A percentile compares a stretch with the other conserved stretches of the same genome.
Conservation (phyloP, 163 green algal species). For the Smithsoniella earleae region DNA sequence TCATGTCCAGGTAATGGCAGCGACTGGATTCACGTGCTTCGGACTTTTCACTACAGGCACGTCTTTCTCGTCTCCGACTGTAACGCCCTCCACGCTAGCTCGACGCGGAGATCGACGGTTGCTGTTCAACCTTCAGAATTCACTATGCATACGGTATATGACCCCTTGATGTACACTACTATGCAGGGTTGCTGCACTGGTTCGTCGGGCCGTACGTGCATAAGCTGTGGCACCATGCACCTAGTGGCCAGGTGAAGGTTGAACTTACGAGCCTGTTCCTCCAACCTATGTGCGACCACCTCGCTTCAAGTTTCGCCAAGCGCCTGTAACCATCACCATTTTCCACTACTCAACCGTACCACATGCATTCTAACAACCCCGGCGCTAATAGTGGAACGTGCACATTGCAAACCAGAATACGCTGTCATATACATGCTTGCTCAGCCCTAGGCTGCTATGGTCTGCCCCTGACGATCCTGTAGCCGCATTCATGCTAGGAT, state of each 20-base stretch:
- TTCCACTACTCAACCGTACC: too few relatives aligned
- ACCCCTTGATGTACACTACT: neutral
- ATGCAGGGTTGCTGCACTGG: constrained; percentile 53
- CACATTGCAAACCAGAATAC: too few relatives aligned
- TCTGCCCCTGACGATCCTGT: too few relatives aligned
- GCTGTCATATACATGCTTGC: too few relatives aligned
- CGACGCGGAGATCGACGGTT: neutral
- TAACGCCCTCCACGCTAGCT: neutral
- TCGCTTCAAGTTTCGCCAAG: too few relatives aligned
- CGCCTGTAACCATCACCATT: too few relatives aligned
- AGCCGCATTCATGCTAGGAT: too few relatives aligned
- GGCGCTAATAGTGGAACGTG: too few relatives aligned
- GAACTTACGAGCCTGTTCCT: too few relatives aligned
- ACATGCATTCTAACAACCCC: too few relatives aligned
- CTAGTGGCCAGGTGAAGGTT: constrained; percentile 33
- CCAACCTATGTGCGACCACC: too few relatives aligned
- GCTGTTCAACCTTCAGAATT: neutral
- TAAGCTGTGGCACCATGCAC: constrained; percentile 35
- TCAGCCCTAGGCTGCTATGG: too few relatives aligned
- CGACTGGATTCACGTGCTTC: constrained; percentile 36
- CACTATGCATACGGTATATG: neutral
- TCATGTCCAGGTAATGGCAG: constrained; percentile 27
- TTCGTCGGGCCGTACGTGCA: constrained; percentile 55
- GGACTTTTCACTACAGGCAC: constrained; percentile 45
- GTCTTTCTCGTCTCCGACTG: neutral